Evolutionary conservation across 352 stramenopile genomes (phyloP), one percentile per base, ranked within the genome.

Genomic region (Globisporangium barbulae): DNA sequence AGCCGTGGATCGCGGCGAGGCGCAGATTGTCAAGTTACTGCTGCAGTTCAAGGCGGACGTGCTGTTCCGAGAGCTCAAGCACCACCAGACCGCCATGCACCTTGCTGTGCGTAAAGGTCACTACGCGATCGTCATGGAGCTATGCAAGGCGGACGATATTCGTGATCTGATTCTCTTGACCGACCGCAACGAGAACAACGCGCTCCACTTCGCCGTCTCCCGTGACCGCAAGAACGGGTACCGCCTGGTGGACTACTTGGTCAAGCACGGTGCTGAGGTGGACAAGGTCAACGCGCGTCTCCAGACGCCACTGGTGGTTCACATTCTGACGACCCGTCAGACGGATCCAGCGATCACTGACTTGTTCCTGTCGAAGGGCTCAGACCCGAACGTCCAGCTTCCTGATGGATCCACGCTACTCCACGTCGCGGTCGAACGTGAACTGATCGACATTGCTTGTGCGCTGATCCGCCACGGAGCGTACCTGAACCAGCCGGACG

Each of bases 321-420:
- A 93, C 73, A 84, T 95, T 52, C 85, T 95, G 79, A 95, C 86
- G 13, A 93, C 86, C 9, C 82, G 86, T 22, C 86, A 93, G 60
- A 93, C 84, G 7, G 86, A 95, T 53, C 79, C 86, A 47, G 80
- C 81, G 8, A 93, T 93, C 60, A 79, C 88, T 7, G 80, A 93
- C 37, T 64, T 91, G 13, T 90, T 95, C 59, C 64, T 93, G 6
- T 53, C 69, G 22, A 78, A 81, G 63, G 77, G 79, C 39, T 82
- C 86, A 5, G 82, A 91, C 60, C 71, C 81, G 3, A 91, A 91
- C 50, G 82, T 90, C n/a, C 56, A 81, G 44, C 76, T 95, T 10
- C 73, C 82, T 0, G 83, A 94, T 59, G 86, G 86, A n/a, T 93
- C 88, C 17, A 93, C 85, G 35, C 68, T 94, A 44, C 73, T 96